Evolutionary conservation across 805 yeast genomes (phyloP), one percentile per base, ranked within the genome.

Genomic region (Wickerhamiella lipophila): DNA sequence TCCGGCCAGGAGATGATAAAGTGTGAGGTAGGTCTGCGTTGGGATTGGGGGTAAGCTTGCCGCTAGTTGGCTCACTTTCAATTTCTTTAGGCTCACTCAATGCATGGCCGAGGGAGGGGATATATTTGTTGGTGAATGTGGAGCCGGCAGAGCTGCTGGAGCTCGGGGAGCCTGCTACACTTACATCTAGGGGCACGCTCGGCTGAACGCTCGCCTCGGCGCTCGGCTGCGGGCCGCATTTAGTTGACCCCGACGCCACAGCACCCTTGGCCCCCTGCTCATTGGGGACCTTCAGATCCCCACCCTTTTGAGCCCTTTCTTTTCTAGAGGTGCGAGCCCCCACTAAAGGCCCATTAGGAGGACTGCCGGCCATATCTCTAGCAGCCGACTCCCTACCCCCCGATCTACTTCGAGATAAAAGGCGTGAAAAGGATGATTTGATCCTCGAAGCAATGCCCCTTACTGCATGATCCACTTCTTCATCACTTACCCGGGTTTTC

Each of bases 401-500:
- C 22, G 46, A 43, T 7, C 46, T 19, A 3, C 38, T 29, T 34
- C 47, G 30, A 32, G 40, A 34, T 22, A 44, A 12, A 16, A 56
- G 41, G 21, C 52, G 45, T 12, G 53, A 29, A 19, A 79, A 58
- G 22, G 75, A 72, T 50, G 69, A 72, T 55, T 70, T 76, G 39
- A 85, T 70, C 49, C 79, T 71, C 46, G 77, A 73, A 6, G 87
- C 88, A 44, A 86, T 72, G n/a, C 95, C 95, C 30, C 79, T 73
- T 2, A 86, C 86, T 0, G 95, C 95, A 52, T 77, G 75, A 53
- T 78, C 75, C 6, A 83, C 73, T 52, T 86, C 95, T 50, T 79
- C 80, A 42, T 70, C 73, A 2, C 81, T 71, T 6, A 82, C 79
- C 78, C 57, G 38, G 25, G 47, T 43, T 25, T 9, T 39, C 7